phyloP scores from a whole-genome alignment of 2,329 filamentous ascomycete genomes.

The Chrysoporthe puriensis region DNA sequence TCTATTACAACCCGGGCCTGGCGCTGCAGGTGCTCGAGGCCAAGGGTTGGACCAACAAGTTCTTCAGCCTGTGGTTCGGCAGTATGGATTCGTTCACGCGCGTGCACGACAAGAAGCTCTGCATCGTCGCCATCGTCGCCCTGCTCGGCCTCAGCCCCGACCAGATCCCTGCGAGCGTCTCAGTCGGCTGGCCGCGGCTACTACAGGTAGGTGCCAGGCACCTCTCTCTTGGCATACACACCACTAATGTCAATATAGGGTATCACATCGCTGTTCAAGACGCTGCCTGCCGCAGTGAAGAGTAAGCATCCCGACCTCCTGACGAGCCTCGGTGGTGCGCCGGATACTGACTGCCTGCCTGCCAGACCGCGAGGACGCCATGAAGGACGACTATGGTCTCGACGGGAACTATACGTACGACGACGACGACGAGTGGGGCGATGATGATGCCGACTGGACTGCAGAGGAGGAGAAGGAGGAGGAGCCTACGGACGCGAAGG shows the following conservation, averaged over 20 bases:
- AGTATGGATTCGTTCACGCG: conserved; percentile 91
- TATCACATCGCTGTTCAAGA: conserved; percentile 88
- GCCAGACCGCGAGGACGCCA: conserved; percentile 83
- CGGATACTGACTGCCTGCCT: conserved; percentile 33
- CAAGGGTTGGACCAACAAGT: conserved; percentile 96
- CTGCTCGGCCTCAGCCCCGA: conserved; percentile 79
- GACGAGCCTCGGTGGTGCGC: neutral
- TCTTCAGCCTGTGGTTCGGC: conserved; percentile 98
- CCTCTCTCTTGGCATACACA: conserved; percentile 34
- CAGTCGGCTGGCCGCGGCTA: conserved; percentile 91
- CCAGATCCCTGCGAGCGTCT: conserved; percentile 88
- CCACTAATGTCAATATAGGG: conserved; percentile 50
- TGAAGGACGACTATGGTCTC: conserved; percentile 82
- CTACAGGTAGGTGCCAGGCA: conserved; percentile 54
- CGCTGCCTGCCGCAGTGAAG: conserved; percentile 83
- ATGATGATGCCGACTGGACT: conserved; percentile 81
- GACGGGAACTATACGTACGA: conserved; percentile 67
- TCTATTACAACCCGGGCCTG: conserved; percentile 93
- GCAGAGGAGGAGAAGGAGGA: conserved; percentile 73
- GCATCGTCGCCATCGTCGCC: conserved; percentile 88
- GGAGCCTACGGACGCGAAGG: conserved; percentile 69
- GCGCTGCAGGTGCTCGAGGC: conserved; percentile 85
- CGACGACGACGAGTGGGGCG: conserved; percentile 80
- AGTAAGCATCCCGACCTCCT: conserved; percentile 55
- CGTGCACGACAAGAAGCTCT: conserved; percentile 98